Evolutionary conservation across 2,329 filamentous ascomycete genomes (phyloP).

Genomic region (Hypomyces perniciosus): DNA sequence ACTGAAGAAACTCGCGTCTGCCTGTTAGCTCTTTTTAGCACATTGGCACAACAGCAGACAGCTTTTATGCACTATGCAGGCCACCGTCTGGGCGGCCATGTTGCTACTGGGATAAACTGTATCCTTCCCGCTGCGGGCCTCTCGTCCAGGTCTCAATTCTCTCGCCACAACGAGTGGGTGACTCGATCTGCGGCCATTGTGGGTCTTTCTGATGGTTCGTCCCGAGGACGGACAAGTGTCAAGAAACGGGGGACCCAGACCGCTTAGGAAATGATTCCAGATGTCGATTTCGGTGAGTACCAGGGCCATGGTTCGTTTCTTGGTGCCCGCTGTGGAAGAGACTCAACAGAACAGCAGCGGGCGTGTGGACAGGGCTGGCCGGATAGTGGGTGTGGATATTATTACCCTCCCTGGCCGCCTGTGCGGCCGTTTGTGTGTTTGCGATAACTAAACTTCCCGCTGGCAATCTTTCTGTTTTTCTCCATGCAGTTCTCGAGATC

Average conservation of each 20-base stretch:
- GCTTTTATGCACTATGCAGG: constrained; percentile 15
- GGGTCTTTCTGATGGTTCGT: constrained; percentile 33
- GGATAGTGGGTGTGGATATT: constrained; percentile 3
- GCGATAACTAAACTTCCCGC: background rate
- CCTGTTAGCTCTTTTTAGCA: constrained; percentile 6
- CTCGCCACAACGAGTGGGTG: constrained; percentile 22
- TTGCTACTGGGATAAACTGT: constrained; percentile 22
- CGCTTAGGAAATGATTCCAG: constrained; percentile 21
- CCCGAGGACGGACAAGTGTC: constrained; percentile 33
- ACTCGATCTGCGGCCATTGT: constrained; percentile 36
- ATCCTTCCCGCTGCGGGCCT: constrained; percentile 24
- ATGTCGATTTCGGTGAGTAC: constrained; percentile 31
- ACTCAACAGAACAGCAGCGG: background rate
- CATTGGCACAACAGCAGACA: constrained; percentile 5
- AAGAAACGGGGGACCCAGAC: constrained; percentile 26
- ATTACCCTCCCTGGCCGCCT: background rate
- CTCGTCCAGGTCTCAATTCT: constrained; percentile 3
- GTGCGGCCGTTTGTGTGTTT: background rate
- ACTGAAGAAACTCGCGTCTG: constrained; percentile 7
- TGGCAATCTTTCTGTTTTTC: background rate
- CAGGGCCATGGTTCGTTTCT: constrained; percentile 27
- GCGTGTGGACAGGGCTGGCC: constrained; percentile 1
- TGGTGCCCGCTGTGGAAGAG: constrained; percentile 6
- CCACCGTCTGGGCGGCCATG: constrained; percentile 18
- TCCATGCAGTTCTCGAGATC: background rate